Conservation (phyloP, 2,329 filamentous ascomycete species). For the Leptographium procerum region DNA sequence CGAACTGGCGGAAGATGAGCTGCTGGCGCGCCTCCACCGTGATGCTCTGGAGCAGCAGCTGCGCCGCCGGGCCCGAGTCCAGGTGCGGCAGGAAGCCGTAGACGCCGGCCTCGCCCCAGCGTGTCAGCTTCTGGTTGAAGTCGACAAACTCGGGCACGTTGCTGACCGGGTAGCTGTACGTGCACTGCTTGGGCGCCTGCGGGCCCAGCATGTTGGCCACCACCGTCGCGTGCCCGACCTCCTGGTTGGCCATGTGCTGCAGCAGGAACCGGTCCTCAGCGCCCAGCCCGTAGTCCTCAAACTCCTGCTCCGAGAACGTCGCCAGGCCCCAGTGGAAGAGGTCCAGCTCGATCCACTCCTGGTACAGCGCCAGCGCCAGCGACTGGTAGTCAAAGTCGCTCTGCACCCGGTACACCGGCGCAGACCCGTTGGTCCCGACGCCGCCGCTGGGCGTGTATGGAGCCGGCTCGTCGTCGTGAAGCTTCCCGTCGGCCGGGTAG, state of each 20-base stretch:
- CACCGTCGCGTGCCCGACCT: constrained; percentile 66
- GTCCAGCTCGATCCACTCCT: constrained; percentile 78
- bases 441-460: constrained; percentile 66
- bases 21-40: constrained; percentile 73
- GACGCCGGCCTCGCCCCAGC: constrained; percentile 67
- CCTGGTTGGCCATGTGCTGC: constrained; percentile 66
- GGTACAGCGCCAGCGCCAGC: constrained; percentile 61
- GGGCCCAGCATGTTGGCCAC: constrained; percentile 67
- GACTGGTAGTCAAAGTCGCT: constrained; percentile 80
- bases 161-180: constrained; percentile 69
- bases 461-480: constrained; percentile 56
- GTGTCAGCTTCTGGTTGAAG: constrained; percentile 77
- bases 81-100: constrained; percentile 73
- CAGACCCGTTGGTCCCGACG: constrained; percentile 64
- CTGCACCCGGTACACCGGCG: constrained; percentile 64
- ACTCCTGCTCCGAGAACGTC: constrained; percentile 57
- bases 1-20: constrained; percentile 73
- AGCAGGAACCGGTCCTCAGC: constrained; percentile 61
- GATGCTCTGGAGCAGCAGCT: constrained; percentile 64
- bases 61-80: constrained; percentile 61
- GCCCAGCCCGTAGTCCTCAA: constrained; percentile 54
- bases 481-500: constrained; percentile 60
- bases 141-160: constrained; percentile 70
- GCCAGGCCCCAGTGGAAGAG: constrained; percentile 68
- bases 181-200: constrained; percentile 60